A percentile compares a stretch with the other conserved stretches of the same genome.
These are phyloP conservation scores for Malus fusca DNA, from an alignment of 306 rosid genomes.

Conservation along the genomic window DNA sequence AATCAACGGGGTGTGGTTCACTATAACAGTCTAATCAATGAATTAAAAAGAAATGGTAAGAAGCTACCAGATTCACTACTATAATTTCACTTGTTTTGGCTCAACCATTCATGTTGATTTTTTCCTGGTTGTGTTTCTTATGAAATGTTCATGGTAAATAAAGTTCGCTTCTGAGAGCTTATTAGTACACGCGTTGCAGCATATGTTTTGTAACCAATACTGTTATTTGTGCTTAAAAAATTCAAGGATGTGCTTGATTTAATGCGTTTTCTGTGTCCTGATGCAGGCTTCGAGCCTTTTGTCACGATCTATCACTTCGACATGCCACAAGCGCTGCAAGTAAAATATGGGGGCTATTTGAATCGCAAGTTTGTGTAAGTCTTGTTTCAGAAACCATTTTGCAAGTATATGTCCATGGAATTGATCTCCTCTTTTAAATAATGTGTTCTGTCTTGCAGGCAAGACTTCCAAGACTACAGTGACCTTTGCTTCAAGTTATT, in stretches of 20 bases:
- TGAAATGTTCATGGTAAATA: no score
- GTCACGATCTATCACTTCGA: constrained; percentile 20
- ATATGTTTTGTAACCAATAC: no score
- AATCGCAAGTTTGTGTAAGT: constrained; percentile 5
- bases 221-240: no score
- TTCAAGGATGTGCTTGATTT: background rate
- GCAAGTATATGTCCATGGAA: background rate
- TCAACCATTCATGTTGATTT: no score
- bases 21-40: constrained; percentile 22
- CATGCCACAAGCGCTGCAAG: constrained; percentile 18
- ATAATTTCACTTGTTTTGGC: no score
- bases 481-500: constrained; percentile 43
- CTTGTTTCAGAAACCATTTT: background rate
- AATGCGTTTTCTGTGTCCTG: background rate
- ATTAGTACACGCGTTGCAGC: no score
- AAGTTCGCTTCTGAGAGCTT: no score
- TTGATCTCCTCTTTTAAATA: background rate
- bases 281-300: constrained; percentile 21
- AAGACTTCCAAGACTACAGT: constrained; percentile 12
- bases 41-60: constrained; percentile 12
- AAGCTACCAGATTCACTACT: background rate
- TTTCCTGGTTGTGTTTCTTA: no score
- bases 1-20: constrained; percentile 19
- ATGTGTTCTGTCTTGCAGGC: constrained; percentile 14
- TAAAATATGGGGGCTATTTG: constrained; percentile 17